These are phyloP conservation scores for Nymphaea thermarum DNA, from an alignment of 164 flowering plant genomes.

Conservation along the genomic window DNA sequence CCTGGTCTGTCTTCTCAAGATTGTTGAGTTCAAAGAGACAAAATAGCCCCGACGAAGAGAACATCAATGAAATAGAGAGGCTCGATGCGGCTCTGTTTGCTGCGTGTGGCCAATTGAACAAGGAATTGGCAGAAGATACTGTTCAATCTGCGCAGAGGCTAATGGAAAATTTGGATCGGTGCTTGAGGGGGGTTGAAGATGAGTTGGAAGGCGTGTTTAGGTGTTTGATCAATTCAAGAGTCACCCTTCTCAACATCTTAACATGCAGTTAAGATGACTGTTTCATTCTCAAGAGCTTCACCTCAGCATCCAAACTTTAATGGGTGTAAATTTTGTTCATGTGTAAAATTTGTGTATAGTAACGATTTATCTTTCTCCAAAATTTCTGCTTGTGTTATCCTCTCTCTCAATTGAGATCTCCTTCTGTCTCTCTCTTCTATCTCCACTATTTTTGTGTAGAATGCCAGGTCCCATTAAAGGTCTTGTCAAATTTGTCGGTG, in stretches of 20 bases:
- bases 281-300: background rate
- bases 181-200: constrained; percentile 34
- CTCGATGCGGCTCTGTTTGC: background rate
- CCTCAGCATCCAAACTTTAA: background rate
- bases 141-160: background rate
- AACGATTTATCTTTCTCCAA: too few species aligned
- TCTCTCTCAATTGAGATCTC: too few species aligned
- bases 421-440: too few species aligned
- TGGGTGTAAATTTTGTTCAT: background rate
- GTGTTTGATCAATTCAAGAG: constrained; percentile 59
- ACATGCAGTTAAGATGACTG: constrained; percentile 8
- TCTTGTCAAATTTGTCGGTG: too few species aligned
- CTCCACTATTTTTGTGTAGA: too few species aligned
- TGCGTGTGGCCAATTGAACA: background rate
- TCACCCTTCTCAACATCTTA: constrained; percentile 59
- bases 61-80: background rate
- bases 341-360: too few species aligned
- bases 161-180: constrained; percentile 38
- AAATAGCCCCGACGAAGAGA: background rate
- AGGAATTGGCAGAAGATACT: background rate
- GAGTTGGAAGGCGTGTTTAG: constrained; percentile 45
- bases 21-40: background rate
- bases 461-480: too few species aligned
- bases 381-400: too few species aligned
- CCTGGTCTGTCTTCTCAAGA: background rate